Evolutionary conservation across 352 stramenopile species (phyloP), one percentile per base, ranked within the genome.

Genomic region (Phytopythium vexans): DNA sequence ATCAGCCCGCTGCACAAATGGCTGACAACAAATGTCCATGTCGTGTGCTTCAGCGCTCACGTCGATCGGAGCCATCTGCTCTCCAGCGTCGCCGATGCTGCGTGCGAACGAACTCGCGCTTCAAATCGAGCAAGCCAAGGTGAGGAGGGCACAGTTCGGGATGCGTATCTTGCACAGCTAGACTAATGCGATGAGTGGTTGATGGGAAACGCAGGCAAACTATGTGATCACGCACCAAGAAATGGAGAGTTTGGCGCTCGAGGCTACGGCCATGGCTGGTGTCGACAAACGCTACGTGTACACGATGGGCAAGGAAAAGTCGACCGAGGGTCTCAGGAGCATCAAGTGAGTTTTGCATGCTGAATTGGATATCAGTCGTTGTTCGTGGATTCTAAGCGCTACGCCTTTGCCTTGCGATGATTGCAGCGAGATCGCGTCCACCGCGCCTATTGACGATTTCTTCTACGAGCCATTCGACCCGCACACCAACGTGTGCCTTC

Each of bases 401-500:
- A 8, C 36, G 31, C 39, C 2, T 46, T 40, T 40, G 4, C 10
- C 12, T 21, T 27, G 21, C 21, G 21, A 27, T 27, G 55, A 10
- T 5, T 54, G 5, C 41, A 82, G 71, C 57, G 59, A 70, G 12
- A 63, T 82, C 36, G 58, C 66, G 8, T 43, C 49, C 56, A 82
- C 41, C 68, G 61, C 34, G 54, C 76, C 10, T 27, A 56, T 65
- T 32, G 39, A 74, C 31, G 58, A 60, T 35, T 86, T 84, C 37
- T 55, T 61, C 3, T 86, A 82, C 53, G 63, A 77, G 14, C 54
- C 40, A 3, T 55, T 85, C 6, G 76, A 88, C 82, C 66, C 90
- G 62, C 83, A 71, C 10, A n/a, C 63, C 36, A 74, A 68, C 14
- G 40, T 72, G 14, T 63, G 74, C 56, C 41, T 98, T 10, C 94